Evolutionary conservation across 2,329 filamentous ascomycete genomes (phyloP).

Genomic region (Aspergillus ibericus): DNA sequence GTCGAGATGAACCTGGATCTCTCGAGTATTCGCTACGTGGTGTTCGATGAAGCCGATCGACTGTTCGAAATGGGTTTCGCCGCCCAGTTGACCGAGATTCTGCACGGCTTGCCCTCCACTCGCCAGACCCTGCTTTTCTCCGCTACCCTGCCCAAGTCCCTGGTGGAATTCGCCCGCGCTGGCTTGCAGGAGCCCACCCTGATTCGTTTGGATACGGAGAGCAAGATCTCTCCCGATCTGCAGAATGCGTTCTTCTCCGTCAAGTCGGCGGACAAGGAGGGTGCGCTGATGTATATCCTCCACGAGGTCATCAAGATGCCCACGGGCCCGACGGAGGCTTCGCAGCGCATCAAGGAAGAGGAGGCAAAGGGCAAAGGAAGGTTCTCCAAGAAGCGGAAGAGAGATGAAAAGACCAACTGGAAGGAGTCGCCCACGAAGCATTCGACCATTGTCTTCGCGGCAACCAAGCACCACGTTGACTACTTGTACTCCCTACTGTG

Average conservation of each 20-base stretch:
- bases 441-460: conserved; percentile 91
- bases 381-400: conserved; percentile 47
- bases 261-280: conserved; percentile 92
- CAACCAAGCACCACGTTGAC: conserved; percentile 97
- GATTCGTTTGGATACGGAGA: conserved; percentile 87
- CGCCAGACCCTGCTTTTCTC: conserved; percentile 94
- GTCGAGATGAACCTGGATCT: conserved; percentile 93
- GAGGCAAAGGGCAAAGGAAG: conserved; percentile 42
- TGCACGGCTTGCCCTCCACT: conserved; percentile 78
- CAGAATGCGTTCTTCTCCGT: conserved; percentile 92
- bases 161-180: conserved; percentile 93
- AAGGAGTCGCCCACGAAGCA: conserved; percentile 77
- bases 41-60: conserved; percentile 96
- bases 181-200: conserved; percentile 90
- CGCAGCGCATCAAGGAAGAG: conserved; percentile 46
- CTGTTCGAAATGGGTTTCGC: conserved; percentile 99
- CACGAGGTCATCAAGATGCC: conserved; percentile 94
- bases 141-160: conserved; percentile 85
- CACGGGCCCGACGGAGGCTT: conserved; percentile 60
- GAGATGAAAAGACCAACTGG: conserved; percentile 51
- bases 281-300: conserved; percentile 81
- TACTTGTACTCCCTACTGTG: conserved; percentile 82
- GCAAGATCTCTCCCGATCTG: conserved; percentile 94
- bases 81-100: conserved; percentile 86
- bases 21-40: conserved; percentile 88